Evolutionary conservation across 805 yeast genomes (phyloP).

Genomic region (Saccharomycopsis vini): DNA sequence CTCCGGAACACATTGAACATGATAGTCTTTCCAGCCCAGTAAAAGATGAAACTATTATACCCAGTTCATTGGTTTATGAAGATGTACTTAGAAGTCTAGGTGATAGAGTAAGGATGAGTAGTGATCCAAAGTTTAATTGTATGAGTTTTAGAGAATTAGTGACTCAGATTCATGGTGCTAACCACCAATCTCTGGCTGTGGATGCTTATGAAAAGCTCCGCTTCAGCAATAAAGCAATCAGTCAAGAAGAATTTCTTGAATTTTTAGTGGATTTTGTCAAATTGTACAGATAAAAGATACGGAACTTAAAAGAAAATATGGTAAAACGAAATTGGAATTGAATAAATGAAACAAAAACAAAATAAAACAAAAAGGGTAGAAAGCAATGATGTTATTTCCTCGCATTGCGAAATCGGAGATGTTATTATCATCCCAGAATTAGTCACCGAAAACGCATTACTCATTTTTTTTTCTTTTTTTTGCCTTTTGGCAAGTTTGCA

Average conservation of each 20-base stretch:
- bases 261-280: conserved; percentile 16
- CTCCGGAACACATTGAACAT: conserved; percentile 12
- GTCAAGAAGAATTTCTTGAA: conserved; percentile 16
- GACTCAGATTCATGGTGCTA: not conserved
- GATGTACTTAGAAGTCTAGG: conserved; percentile 17
- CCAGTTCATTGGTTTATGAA: conserved; percentile 17
- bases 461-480: no score
- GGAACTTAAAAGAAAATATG: no score
- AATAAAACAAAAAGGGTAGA: no score
- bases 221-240: conserved; percentile 14
- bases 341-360: no score
- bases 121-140: not conserved
- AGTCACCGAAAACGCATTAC: no score
- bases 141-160: conserved; percentile 15
- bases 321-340: no score
- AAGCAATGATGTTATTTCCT: no score
- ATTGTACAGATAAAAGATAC: conserved; percentile 2
- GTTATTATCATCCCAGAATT: no score
- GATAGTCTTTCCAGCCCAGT: conserved; percentile 17
- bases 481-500: no score
- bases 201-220: conserved; percentile 14
- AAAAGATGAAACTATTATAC: conserved; percentile 11
- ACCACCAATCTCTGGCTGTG: conserved; percentile 2
- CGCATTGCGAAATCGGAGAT: no score
- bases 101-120: conserved; percentile 4